phyloP scores from a whole-genome alignment of 1,139 yeast species.

The Geotrichum citri-aurantii region DNA sequence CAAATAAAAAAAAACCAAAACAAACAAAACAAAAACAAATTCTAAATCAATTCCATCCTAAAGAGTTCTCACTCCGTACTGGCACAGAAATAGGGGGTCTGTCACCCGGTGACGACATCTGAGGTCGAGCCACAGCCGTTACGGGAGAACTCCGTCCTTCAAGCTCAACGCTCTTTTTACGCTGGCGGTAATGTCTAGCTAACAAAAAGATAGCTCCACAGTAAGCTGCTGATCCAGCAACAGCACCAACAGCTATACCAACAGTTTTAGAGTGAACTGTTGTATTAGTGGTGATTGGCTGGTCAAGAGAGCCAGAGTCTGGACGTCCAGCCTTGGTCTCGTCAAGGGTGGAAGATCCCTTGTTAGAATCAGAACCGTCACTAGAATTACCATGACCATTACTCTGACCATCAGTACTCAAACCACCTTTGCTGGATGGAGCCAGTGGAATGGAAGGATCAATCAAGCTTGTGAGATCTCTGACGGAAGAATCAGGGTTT shows the following conservation, averaged over 20 bases:
- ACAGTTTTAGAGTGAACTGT: conserved; percentile 31
- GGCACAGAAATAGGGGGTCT: conserved; percentile 36
- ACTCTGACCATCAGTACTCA: conserved; percentile 11
- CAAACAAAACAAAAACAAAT: background rate
- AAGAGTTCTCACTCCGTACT: conserved; percentile 39
- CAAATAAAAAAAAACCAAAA: background rate
- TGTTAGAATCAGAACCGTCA: conserved; percentile 10
- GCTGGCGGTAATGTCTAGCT: conserved; percentile 31
- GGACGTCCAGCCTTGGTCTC: conserved; percentile 18
- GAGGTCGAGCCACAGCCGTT: conserved; percentile 18
- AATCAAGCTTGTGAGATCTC: conserved; percentile 36
- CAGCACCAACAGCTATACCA: conserved; percentile 39
- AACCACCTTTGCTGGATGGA: conserved; percentile 20
- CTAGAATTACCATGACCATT: conserved; percentile 9
- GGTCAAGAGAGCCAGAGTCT: conserved; percentile 35
- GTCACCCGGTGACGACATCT: conserved; percentile 6
- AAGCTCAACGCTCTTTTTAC: conserved; percentile 20
- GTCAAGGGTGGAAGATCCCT: background rate
- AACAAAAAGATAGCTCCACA: conserved; percentile 36
- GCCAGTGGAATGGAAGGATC: conserved; percentile 37
- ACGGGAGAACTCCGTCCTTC: conserved; percentile 17
- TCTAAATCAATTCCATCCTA: conserved; percentile 38
- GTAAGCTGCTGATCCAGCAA: conserved; percentile 36
- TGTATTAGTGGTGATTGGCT: conserved; percentile 25
- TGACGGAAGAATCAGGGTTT: conserved; percentile 34